phyloP scores from a whole-genome alignment of 192 early-diverging fungal genomes.

The Backusella mclennaniae region DNA sequence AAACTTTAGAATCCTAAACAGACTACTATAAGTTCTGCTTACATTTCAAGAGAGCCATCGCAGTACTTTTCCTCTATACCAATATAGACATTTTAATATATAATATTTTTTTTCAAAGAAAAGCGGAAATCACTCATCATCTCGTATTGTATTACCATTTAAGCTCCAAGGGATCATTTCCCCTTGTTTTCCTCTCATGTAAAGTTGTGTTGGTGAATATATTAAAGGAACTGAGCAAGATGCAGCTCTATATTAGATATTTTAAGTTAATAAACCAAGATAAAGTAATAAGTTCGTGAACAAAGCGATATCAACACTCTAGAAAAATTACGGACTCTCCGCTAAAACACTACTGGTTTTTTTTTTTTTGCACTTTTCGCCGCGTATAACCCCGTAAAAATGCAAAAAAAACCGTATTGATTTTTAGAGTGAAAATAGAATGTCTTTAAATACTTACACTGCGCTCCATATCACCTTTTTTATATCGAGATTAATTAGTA shows the following conservation, averaged over 20 bases:
- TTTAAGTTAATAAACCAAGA: too few relatives aligned
- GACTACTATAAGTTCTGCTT: constrained; percentile 13
- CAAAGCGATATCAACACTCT: too few relatives aligned
- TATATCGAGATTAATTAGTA: background rate
- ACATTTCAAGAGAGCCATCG: constrained; percentile 81
- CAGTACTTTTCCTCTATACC: constrained; percentile 66
- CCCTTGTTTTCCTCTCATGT: constrained; percentile 67
- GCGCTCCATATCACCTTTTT: constrained; percentile 71
- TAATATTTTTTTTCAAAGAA: background rate
- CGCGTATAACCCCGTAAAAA: too few relatives aligned
- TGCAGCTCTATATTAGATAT: constrained; percentile 51
- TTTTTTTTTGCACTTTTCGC: too few relatives aligned
- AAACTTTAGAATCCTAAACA: background rate
- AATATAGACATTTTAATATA: background rate
- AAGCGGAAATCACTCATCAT: background rate
- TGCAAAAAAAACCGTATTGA: too few relatives aligned
- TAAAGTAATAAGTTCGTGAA: too few relatives aligned
- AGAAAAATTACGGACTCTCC: too few relatives aligned
- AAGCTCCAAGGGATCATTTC: constrained; percentile 71
- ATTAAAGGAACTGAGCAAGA: constrained; percentile 75
- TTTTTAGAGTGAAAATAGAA: background rate
- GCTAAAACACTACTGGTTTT: too few relatives aligned
- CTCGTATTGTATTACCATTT: background rate
- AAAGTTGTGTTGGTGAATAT: constrained; percentile 64
- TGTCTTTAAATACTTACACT: constrained; percentile 54